A percentile compares a stretch with the other conserved stretches of the same genome.
Evolutionary conservation across 495 filamentous ascomycete genomes (phyloP).

Genomic region (Daldinia childiae): DNA sequence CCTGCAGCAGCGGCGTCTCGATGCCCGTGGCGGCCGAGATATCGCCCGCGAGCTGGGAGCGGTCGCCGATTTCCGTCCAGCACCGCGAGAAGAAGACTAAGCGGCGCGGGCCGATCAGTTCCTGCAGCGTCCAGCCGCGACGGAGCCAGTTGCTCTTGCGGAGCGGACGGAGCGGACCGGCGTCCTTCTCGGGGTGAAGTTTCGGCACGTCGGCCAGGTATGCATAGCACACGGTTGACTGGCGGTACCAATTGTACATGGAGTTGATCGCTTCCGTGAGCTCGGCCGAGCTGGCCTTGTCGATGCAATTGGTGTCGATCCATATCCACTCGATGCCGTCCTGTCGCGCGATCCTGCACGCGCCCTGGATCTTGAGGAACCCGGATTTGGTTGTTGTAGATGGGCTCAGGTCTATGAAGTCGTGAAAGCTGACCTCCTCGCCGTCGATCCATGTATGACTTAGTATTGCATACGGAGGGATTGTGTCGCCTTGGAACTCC

Average conservation of each 20-base stretch:
- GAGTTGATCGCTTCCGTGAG: constrained; percentile 47
- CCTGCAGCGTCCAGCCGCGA: constrained; percentile 55
- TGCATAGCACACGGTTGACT: constrained; percentile 43
- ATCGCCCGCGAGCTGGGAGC: constrained; percentile 26
- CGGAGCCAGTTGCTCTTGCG: constrained; percentile 47
- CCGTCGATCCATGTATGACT: constrained; percentile 52
- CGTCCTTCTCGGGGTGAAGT: not conserved
- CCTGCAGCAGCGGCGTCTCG: constrained; percentile 30
- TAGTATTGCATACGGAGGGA: constrained; percentile 50
- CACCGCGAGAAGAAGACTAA: constrained; percentile 47
- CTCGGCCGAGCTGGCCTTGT: constrained; percentile 47
- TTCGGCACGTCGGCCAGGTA: constrained; percentile 40
- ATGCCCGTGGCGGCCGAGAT: constrained; percentile 50
- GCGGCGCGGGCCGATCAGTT: constrained; percentile 48
- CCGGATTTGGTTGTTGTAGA: constrained; percentile 24
- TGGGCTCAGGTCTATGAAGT: constrained; percentile 35
- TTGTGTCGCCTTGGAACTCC: constrained; percentile 30
- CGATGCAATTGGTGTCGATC: constrained; percentile 49
- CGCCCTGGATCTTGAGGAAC: constrained; percentile 41
- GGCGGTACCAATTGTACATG: constrained; percentile 44
- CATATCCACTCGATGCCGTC: constrained; percentile 42
- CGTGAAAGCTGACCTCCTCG: constrained; percentile 49
- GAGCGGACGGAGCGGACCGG: not conserved
- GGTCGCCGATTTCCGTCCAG: constrained; percentile 48
- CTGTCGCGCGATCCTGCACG: constrained; percentile 34